These are phyloP conservation scores for Lichtheimia hyalospora DNA, from an alignment of 371 early-diverging fungal genomes.

Conservation along the genomic window DNA sequence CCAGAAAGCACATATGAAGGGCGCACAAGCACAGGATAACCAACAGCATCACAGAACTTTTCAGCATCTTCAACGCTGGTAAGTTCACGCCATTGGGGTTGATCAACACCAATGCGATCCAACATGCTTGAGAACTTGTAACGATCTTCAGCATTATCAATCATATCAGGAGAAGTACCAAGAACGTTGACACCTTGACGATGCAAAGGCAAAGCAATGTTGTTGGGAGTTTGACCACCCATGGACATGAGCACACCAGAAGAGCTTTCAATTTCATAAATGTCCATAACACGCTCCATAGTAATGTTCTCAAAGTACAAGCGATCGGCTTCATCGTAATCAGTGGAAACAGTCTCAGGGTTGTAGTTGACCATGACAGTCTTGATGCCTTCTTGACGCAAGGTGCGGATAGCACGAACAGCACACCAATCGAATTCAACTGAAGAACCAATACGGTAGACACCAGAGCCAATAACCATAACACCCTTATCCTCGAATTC, in stretches of 20 bases:
- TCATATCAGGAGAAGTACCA: conserved; percentile 89
- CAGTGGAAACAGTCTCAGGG: conserved; percentile 95
- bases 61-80: conserved; percentile 78
- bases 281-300: conserved; percentile 91
- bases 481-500: conserved; percentile 82
- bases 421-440: conserved; percentile 97
- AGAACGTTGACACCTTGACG: conserved; percentile 72
- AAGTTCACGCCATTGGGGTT: conserved; percentile 93
- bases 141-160: conserved; percentile 92
- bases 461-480: conserved; percentile 95
- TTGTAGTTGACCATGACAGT: conserved; percentile 98
- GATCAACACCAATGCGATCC: conserved; percentile 90
- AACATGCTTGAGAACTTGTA: conserved; percentile 89
- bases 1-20: conserved; percentile 96
- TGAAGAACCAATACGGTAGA: conserved; percentile 92
- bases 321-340: conserved; percentile 94
- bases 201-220: conserved; percentile 86
- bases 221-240: conserved; percentile 93
- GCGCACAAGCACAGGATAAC: conserved; percentile 91
- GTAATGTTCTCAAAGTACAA: conserved; percentile 93
- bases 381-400: conserved; percentile 75
- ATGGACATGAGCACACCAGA: conserved; percentile 84
- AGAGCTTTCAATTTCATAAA: conserved; percentile 83
- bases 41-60: conserved; percentile 80
- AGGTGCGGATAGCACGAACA: conserved; percentile 79